Evolutionary conservation across 2,329 filamentous ascomycete genomes (phyloP).

Genomic region (Botrytis paeoniae): DNA sequence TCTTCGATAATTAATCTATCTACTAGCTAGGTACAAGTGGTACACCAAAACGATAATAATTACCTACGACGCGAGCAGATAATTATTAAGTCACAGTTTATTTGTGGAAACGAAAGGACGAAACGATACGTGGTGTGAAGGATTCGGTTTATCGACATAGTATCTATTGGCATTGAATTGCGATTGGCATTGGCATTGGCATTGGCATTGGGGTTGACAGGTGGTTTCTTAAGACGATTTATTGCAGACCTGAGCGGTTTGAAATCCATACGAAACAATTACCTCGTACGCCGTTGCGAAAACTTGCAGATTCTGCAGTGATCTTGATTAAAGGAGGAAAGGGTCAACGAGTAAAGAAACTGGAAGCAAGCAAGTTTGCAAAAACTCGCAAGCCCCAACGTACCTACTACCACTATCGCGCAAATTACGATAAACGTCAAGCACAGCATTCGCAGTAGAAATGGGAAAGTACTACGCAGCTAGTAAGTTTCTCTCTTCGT

Average conservation of each 20-base stretch:
- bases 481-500: constrained; percentile 4
- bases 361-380: not conserved
- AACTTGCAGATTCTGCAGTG: not conserved
- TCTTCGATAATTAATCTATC: not conserved
- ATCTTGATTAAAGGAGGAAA: not conserved
- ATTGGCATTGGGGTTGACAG: not conserved
- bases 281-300: not conserved
- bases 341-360: not conserved
- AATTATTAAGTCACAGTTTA: not conserved
- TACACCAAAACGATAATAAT: not conserved
- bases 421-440: not conserved
- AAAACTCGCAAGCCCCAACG: not conserved
- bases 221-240: not conserved
- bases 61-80: not conserved
- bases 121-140: not conserved
- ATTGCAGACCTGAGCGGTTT: not conserved
- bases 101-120: not conserved
- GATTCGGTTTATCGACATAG: not conserved
- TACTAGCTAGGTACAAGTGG: not conserved
- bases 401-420: not conserved
- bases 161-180: not conserved
- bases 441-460: not conserved
- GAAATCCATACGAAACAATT: not conserved
- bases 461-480: constrained; percentile 18
- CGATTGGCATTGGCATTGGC: not conserved